These are phyloP conservation scores for Luffa acutangula DNA, from an alignment of 306 rosid species.

Conservation along the genomic window DNA sequence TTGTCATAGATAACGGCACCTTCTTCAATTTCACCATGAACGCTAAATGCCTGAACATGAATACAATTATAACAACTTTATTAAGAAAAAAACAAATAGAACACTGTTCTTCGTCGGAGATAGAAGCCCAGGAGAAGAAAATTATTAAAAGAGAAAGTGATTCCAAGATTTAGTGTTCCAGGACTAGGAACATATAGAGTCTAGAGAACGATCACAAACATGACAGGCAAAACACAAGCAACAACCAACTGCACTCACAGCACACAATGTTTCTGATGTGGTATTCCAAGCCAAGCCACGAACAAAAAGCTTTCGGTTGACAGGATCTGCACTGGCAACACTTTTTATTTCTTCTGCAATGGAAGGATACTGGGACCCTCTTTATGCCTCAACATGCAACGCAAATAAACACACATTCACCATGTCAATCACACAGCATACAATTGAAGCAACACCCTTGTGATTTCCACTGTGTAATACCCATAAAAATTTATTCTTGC, in stretches of 20 bases:
- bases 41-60: slow-evolving; percentile 45
- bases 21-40: slow-evolving; percentile 81
- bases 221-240: slow-evolving; percentile 46
- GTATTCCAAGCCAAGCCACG: slow-evolving; percentile 83
- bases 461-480: neutral
- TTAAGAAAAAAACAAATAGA: neutral
- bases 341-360: slow-evolving; percentile 78
- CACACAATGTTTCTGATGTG: slow-evolving; percentile 70
- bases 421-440: slow-evolving; percentile 69
- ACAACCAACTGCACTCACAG: slow-evolving; percentile 59
- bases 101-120: neutral
- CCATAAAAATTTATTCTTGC: neutral
- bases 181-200: neutral
- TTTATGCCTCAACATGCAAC: slow-evolving; percentile 82
- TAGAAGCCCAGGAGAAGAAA: neutral
- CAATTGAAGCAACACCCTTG: slow-evolving; percentile 20
- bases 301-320: slow-evolving; percentile 85
- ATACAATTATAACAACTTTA: neutral
- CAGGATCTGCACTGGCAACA: slow-evolving; percentile 70
- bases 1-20: slow-evolving; percentile 63
- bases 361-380: slow-evolving; percentile 79
- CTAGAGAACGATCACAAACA: slow-evolving; percentile 32
- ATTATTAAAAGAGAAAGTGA: neutral
- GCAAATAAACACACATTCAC: slow-evolving; percentile 78
- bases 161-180: neutral